Percentiles rank a stretch among this genome's conserved stretches.
phyloP scores from a whole-genome alignment of 2,329 filamentous ascomycete genomes.

The Penicillium concentricum region DNA sequence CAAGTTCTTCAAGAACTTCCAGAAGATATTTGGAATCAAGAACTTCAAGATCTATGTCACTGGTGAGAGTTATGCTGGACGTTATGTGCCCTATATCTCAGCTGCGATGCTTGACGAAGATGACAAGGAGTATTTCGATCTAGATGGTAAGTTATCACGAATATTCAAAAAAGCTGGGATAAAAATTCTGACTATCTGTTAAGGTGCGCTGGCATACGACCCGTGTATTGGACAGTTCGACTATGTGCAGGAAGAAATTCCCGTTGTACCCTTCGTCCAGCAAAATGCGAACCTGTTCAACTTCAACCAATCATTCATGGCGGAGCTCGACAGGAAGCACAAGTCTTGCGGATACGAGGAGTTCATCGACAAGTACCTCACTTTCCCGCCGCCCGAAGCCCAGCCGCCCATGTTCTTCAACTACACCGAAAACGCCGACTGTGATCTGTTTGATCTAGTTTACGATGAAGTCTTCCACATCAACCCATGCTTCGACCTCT shows the following conservation, averaged over 20 bases:
- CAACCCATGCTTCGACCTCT: conserved; percentile 80
- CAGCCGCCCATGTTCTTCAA: conserved; percentile 61
- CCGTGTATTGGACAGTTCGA: conserved; percentile 54
- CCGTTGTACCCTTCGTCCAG: conserved; percentile 45
- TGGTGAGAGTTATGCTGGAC: conserved; percentile 71
- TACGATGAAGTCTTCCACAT: conserved; percentile 52
- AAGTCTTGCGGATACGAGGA: conserved; percentile 48
- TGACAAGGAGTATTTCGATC: conserved; percentile 66
- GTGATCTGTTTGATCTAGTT: conserved; percentile 60
- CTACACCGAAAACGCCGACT: conserved; percentile 47
- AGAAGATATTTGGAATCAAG: conserved; percentile 66
- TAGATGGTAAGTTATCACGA: conserved; percentile 50
- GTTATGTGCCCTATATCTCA: conserved; percentile 70
- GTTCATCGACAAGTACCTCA: conserved; percentile 53
- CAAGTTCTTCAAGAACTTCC: conserved; percentile 77
- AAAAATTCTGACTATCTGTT: conserved; percentile 1
- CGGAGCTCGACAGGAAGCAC: conserved; percentile 41
- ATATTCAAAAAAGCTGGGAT: neutral
- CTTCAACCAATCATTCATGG: conserved; percentile 46
- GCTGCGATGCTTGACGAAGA: conserved; percentile 70
- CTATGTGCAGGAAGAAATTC: conserved; percentile 34
- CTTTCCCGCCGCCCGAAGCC: conserved; percentile 45
- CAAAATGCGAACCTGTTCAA: conserved; percentile 45
- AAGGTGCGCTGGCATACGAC: conserved; percentile 67
- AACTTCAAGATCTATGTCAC: conserved; percentile 71